phyloP scores from a whole-genome alignment of 2,329 filamentous ascomycete genomes.

The Xylaria multiplex region DNA sequence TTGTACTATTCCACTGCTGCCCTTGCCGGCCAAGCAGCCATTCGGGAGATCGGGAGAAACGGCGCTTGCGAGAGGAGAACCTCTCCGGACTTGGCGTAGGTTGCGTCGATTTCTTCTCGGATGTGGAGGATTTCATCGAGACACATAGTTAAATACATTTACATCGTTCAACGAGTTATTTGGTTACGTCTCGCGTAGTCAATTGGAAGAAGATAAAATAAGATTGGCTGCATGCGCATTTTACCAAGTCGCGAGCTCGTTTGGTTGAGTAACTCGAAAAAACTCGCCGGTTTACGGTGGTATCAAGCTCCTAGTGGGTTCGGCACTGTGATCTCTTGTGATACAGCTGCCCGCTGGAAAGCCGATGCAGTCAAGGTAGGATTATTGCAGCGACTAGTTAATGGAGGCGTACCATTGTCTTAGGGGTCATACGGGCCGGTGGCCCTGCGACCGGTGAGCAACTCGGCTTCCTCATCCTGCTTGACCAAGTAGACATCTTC shows the following conservation, averaged over 20 bases:
- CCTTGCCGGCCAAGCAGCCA: neutral
- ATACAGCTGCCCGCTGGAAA: neutral
- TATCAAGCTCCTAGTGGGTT: too few species aligned
- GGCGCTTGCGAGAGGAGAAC: slow-evolving; percentile 9
- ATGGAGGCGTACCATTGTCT: neutral
- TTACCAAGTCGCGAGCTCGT: neutral
- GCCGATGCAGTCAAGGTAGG: neutral
- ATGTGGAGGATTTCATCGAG: neutral
- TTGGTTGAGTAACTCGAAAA: neutral
- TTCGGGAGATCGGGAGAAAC: slow-evolving; percentile 14
- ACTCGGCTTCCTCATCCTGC: slow-evolving; percentile 62
- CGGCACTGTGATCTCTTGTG: neutral
- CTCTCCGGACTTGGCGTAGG: slow-evolving; percentile 20
- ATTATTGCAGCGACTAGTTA: neutral
- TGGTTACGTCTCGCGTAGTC: neutral
- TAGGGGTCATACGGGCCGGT: slow-evolving; percentile 62
- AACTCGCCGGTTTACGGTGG: neutral
- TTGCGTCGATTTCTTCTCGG: neutral
- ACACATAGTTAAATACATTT: neutral
- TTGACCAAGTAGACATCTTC: slow-evolving; percentile 70
- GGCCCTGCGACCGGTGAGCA: slow-evolving; percentile 64
- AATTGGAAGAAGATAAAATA: neutral
- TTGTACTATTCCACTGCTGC: neutral
- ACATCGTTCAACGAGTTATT: neutral
- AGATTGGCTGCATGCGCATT: neutral